Evolutionary conservation across 495 filamentous ascomycete genomes (phyloP), one percentile per base, ranked within the genome.

Genomic region (Aspergillus carlsbadensis): DNA sequence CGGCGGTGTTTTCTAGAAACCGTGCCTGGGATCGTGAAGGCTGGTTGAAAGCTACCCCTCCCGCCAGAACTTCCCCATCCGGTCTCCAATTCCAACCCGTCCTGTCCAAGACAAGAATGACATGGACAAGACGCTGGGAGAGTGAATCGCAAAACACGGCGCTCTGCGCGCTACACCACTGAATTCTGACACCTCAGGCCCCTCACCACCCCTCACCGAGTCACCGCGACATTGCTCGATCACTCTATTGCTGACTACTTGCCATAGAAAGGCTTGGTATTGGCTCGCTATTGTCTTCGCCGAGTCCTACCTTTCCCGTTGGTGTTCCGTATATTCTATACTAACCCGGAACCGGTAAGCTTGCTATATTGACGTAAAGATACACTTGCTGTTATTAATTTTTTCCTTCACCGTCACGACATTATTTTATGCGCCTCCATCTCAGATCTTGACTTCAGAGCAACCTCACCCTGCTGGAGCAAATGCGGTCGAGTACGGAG

Each of bases 291-390:
- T 56, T 42, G 31, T 31, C 47, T 42, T 29, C 34, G 52, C 53
- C 44, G 49, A 50, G 48, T 54, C 51, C 26, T 34, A 20, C 50
- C 37, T 44, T 44, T 39, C 18, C 57, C 21, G 21, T 24, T 35
- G n/a, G 17, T 7, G n/a, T 20, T 15, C 11, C 2, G 42, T 24
- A 22, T 13, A 5, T 20, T 10, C 10, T 22, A 18, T 1, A 24
- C 41, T 22, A 43, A 22, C n/a, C 51, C 52, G 24, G 29, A 55
- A 55, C 51, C 51, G 57, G 57, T 41, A 39, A 57, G 46, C 54
- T 33, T 20, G 51, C 51, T 39, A 37, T 42, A 37, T 42, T 60
- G 57, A 60, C 57, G 57, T 60, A 60, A 55, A 35, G 36, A 34
- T 29, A 34, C n/a, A n/a, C 50, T 45, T 2, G 11, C 13, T 14